These are phyloP conservation scores for Simmondsia chinensis DNA, from an alignment of 148 eudicot species.

Conservation along the genomic window DNA sequence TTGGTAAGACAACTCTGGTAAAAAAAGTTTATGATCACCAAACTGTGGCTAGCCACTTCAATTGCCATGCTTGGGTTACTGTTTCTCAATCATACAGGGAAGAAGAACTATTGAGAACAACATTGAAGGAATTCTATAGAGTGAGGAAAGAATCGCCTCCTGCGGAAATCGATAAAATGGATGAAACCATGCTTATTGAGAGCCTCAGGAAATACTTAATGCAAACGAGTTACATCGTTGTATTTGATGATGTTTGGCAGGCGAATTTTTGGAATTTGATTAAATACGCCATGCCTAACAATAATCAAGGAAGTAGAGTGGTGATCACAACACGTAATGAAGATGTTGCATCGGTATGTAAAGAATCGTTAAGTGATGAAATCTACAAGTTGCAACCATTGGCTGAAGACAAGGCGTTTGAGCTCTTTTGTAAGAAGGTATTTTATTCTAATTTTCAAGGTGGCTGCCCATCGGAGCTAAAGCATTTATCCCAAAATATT, in stretches of 20 bases:
- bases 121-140: background rate
- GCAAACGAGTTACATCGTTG: background rate
- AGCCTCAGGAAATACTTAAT: background rate
- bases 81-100: constrained; percentile 1
- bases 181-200: background rate
- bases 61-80: constrained; percentile 1
- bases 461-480: background rate
- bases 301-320: constrained; percentile 1
- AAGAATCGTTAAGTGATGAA: background rate
- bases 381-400: background rate
- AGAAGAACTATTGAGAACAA: background rate
- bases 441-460: background rate
- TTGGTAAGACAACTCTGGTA: constrained; percentile 4
- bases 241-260: constrained; percentile 6
- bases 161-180: background rate
- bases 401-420: background rate
- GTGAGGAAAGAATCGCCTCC: background rate
- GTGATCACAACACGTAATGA: constrained; percentile 6
- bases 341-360: background rate
- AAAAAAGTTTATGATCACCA: background rate
- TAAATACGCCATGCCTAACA: background rate
- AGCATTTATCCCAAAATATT: background rate
- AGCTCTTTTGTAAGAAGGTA: background rate
- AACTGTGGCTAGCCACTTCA: background rate
- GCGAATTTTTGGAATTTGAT: background rate